Conservation (phyloP, 1,139 yeast genomes). For the Trichomonascaceae sp. region DNA sequence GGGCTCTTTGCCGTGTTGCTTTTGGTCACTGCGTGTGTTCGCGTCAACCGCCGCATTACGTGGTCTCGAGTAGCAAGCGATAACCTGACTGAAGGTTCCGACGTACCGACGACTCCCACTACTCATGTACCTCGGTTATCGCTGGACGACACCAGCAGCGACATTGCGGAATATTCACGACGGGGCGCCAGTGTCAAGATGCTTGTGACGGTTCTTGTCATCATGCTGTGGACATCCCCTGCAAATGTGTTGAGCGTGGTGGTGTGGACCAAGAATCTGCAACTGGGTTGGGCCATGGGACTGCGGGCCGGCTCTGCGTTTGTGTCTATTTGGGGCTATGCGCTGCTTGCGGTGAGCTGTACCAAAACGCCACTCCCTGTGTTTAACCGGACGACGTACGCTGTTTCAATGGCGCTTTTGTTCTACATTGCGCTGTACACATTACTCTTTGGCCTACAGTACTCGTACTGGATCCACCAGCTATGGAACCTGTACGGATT, state of each 20-base stretch:
- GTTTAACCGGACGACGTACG: slow-evolving; percentile 8
- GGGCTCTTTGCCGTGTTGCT: not conserved
- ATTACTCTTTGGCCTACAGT: slow-evolving; percentile 21
- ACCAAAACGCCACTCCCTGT: slow-evolving; percentile 20
- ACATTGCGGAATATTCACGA: not conserved
- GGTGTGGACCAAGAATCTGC: slow-evolving; percentile 24
- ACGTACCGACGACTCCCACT: too few relatives aligned
- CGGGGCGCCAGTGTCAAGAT: slow-evolving; percentile 1
- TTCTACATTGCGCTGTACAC: slow-evolving; percentile 18
- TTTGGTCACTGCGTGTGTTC: not conserved
- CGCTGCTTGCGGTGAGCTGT: slow-evolving; percentile 19
- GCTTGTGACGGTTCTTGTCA: slow-evolving; percentile 16
- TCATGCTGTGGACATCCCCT: slow-evolving; percentile 23
- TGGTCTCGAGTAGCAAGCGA: too few relatives aligned
- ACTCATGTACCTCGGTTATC: too few relatives aligned
- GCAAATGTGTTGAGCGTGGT: slow-evolving; percentile 21
- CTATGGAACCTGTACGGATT: slow-evolving; percentile 19
- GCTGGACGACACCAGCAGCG: slow-evolving; percentile 1
- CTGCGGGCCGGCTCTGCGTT: slow-evolving; percentile 20
- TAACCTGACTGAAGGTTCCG: too few relatives aligned
- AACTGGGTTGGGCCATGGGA: slow-evolving; percentile 19
- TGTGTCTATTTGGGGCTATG: slow-evolving; percentile 21
- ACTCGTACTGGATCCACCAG: slow-evolving; percentile 24
- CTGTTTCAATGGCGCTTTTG: slow-evolving; percentile 15
- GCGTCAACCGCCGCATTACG: too few relatives aligned